Percentiles rank a stretch among this genome's conserved stretches.
Evolutionary conservation across 2,329 filamentous ascomycete species (phyloP).

Genomic region (Stylonectria norvegica): DNA sequence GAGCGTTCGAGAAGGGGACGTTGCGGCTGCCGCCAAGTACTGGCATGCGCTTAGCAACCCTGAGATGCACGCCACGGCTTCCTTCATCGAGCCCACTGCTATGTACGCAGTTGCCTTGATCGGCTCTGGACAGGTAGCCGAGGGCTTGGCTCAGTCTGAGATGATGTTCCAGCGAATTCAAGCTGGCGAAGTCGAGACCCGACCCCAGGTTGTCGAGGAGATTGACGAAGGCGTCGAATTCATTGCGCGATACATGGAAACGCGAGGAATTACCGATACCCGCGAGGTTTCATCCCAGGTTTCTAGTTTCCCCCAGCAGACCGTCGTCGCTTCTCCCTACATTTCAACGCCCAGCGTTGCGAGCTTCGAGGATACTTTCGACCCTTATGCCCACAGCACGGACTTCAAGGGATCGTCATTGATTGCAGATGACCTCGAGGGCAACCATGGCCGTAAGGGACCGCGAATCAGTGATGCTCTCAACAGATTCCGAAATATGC

Average conservation of each 20-base stretch:
- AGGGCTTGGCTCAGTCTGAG: conserved; percentile 74
- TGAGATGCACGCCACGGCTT: conserved; percentile 54
- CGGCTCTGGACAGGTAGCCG: conserved; percentile 77
- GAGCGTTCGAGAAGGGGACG: conserved; percentile 77
- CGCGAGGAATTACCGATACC: conserved; percentile 52
- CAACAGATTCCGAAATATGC: conserved; percentile 85
- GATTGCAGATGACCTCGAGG: conserved; percentile 88
- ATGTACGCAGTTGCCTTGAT: conserved; percentile 91
- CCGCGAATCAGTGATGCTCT: conserved; percentile 77
- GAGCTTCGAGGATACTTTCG: conserved; percentile 75
- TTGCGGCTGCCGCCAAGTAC: conserved; percentile 72
- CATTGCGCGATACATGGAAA: conserved; percentile 56
- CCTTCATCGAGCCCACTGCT: conserved; percentile 80
- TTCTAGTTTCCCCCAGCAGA: conserved; percentile 43
- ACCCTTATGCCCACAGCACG: conserved; percentile 85
- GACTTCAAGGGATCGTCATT: conserved; percentile 91
- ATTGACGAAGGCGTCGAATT: conserved; percentile 83
- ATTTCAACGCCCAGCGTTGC: conserved; percentile 55
- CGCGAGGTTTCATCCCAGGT: conserved; percentile 49
- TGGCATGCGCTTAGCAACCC: conserved; percentile 71
- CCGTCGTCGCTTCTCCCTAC: conserved; percentile 45
- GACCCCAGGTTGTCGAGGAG: conserved; percentile 65
- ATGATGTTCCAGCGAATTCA: conserved; percentile 85
- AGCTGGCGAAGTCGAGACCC: conserved; percentile 48
- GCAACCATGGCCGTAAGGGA: conserved; percentile 67